Evolutionary conservation across 192 early-diverging fungal species (phyloP), one percentile per base, ranked within the genome.

Genomic region (Gamsiella multidivaricata): DNA sequence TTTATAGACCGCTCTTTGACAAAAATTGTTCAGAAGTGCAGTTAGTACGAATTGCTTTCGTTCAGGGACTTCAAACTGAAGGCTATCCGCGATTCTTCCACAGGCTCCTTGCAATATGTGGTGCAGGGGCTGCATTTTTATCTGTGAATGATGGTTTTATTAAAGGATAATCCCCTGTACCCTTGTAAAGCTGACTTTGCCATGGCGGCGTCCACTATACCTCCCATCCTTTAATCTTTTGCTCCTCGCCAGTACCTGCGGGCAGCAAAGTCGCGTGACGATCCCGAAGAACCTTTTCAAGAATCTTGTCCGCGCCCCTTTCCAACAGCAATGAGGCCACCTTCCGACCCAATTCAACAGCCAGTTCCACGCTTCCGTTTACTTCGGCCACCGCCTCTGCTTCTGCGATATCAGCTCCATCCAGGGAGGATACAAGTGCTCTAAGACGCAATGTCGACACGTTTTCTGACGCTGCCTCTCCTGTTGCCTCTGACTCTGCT

Each of bases 341-440:
- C 23, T 25, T 51, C 42, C 18, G 42, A 15, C 86, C 86, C 23
- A 87, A 49, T 52, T 78, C 62, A 32, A 73, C 53, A 25, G 86
- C 86, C 45, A 58, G 18, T 6, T 70, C 58, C 5, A 81, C 66
- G 43, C 51, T 78, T 25, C 65, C 81, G 43, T 79, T 66, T 12
- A 79, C 57, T 8, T 73, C 80, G 17, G 71, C 70, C 2, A 43
- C 43, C 0, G 43, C 72, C 50, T 91, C 82, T 6, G 84, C 83
- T 63, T 86, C 75, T 7, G 92, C 85, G 12, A 91, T 87, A 20
- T 86, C 50, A 17, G 50, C 26, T 26, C 96, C 96, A 69, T 97
- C 96, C 6, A 96, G 65, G 39, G 86, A 90, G 7, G 88, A 86
- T 0, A 98, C 96, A 31, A 91, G 61, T 0, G 89, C 94, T 54